A percentile compares a stretch with the other conserved stretches of the same genome.
phyloP scores from a whole-genome alignment of 352 stramenopile genomes.

The Phytophthora foliorum region DNA sequence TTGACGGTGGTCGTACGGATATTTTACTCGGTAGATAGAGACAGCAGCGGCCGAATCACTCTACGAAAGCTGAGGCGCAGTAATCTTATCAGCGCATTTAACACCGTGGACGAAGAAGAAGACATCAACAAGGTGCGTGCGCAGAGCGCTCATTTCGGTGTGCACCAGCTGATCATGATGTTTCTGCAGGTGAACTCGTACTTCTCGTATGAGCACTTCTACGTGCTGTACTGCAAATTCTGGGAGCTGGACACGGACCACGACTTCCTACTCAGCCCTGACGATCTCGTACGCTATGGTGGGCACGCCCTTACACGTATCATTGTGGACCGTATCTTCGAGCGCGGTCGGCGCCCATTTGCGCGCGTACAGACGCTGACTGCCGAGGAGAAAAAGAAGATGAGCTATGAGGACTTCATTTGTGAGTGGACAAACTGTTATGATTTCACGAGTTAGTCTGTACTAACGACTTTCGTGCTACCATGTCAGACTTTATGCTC shows the following conservation, averaged over 20 bases:
- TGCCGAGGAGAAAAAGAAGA: slow-evolving; percentile 88
- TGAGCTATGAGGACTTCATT: slow-evolving; percentile 94
- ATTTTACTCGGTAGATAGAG: slow-evolving; percentile 95
- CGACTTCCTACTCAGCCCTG: slow-evolving; percentile 85
- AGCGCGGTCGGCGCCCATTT: slow-evolving; percentile 83
- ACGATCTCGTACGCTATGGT: slow-evolving; percentile 89
- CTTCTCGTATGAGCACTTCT: slow-evolving; percentile 99
- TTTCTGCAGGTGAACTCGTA: slow-evolving; percentile 89
- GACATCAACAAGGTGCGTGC: slow-evolving; percentile 98
- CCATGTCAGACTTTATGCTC: slow-evolving; percentile 96
- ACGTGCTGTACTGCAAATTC: slow-evolving; percentile 99
- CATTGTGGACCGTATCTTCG: slow-evolving; percentile 91
- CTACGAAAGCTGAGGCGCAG: slow-evolving; percentile 94
- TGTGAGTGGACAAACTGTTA: slow-evolving; percentile 51
- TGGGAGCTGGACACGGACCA: slow-evolving; percentile 98
- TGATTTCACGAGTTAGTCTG: not conserved
- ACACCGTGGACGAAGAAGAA: slow-evolving; percentile 98
- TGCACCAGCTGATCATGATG: not conserved
- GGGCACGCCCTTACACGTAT: slow-evolving; percentile 86
- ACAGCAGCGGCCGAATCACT: slow-evolving; percentile 96
- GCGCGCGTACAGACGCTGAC: slow-evolving; percentile 81
- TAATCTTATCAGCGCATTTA: slow-evolving; percentile 96
- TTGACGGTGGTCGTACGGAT: slow-evolving; percentile 97
- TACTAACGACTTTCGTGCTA: not conserved
- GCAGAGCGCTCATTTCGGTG: not conserved